phyloP scores from a whole-genome alignment of 2,329 filamentous ascomycete genomes.

The Colletotrichum noveboracense region DNA sequence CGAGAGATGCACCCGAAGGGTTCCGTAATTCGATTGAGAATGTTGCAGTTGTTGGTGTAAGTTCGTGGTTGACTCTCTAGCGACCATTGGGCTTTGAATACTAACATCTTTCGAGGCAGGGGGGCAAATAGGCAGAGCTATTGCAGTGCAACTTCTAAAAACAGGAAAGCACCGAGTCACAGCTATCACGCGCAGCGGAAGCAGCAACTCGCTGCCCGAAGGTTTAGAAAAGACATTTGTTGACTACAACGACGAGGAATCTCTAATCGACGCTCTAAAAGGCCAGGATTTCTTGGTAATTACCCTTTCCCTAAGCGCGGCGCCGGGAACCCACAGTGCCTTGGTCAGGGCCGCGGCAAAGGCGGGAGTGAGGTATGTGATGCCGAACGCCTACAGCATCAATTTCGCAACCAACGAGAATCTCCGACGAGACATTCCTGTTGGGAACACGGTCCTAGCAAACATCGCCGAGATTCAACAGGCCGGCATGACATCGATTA shows the following conservation, averaged over 20 bases:
- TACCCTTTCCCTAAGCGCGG: conserved; percentile 42
- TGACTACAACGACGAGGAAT: conserved; percentile 45
- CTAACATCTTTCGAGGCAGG: conserved; percentile 34
- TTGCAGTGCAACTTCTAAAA: conserved; percentile 47
- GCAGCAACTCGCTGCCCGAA: conserved; percentile 42
- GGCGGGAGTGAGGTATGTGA: conserved; percentile 54
- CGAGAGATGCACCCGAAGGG: neutral
- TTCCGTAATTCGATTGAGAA: conserved; percentile 42
- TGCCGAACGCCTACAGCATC: conserved; percentile 52
- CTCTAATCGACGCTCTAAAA: conserved; percentile 51
- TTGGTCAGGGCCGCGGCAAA: conserved; percentile 54
- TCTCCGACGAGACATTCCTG: conserved; percentile 30
- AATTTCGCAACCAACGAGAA: neutral
- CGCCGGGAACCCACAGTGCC: conserved; percentile 45
- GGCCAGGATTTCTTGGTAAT: conserved; percentile 60
- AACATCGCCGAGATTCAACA: conserved; percentile 10
- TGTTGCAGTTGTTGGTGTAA: conserved; percentile 54
- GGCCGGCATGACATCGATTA: conserved; percentile 27
- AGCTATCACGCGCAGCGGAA: conserved; percentile 53
- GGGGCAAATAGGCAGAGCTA: conserved; percentile 44
- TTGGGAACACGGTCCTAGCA: conserved; percentile 37
- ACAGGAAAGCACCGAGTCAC: conserved; percentile 57
- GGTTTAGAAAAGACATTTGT: conserved; percentile 46
- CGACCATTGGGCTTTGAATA: neutral
- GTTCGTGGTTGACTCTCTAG: conserved; percentile 14